A percentile compares a stretch with the other conserved stretches of the same genome.
phyloP scores from a whole-genome alignment of 1,284 basidiomycete species.

The Melanopsichium pennsylvanicum region DNA sequence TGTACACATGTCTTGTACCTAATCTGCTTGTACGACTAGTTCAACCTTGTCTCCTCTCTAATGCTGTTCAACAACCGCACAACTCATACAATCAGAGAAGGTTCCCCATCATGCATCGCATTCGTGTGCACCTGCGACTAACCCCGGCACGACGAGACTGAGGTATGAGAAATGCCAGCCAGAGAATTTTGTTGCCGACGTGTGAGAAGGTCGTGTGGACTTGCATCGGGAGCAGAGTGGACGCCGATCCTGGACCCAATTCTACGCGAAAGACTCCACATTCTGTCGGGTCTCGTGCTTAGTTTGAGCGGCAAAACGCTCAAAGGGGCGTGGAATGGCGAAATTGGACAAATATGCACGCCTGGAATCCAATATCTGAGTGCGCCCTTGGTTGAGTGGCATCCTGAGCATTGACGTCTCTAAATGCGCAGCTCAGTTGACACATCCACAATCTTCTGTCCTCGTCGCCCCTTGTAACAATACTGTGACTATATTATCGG shows the following conservation, averaged over 20 bases:
- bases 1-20: conserved; percentile 3
- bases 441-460: conserved; percentile 1
- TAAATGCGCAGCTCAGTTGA: conserved; percentile 16
- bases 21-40: conserved; percentile 50
- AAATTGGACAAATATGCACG: too few relatives aligned
- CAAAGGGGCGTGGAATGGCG: too few relatives aligned
- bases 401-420: conserved; percentile 28
- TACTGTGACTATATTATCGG: too few relatives aligned
- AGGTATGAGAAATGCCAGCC: too few relatives aligned
- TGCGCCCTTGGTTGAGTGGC: neutral
- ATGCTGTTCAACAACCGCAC: conserved; percentile 50
- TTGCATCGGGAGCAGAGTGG: neutral
- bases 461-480: neutral
- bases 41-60: conserved; percentile 47
- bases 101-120: neutral
- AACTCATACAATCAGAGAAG: conserved; percentile 32
- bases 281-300: neutral
- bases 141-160: too few relatives aligned
- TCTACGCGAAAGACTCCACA: conserved; percentile 12
- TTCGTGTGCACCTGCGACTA: neutral
- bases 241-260: too few relatives aligned
- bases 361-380: too few relatives aligned
- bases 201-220: neutral
- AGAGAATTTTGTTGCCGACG: too few relatives aligned
- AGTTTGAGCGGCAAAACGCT: neutral